Percentiles rank a stretch among this genome's conserved stretches.
phyloP scores from a whole-genome alignment of 2,329 filamentous ascomycete genomes.

The Verticillium klebahnii region DNA sequence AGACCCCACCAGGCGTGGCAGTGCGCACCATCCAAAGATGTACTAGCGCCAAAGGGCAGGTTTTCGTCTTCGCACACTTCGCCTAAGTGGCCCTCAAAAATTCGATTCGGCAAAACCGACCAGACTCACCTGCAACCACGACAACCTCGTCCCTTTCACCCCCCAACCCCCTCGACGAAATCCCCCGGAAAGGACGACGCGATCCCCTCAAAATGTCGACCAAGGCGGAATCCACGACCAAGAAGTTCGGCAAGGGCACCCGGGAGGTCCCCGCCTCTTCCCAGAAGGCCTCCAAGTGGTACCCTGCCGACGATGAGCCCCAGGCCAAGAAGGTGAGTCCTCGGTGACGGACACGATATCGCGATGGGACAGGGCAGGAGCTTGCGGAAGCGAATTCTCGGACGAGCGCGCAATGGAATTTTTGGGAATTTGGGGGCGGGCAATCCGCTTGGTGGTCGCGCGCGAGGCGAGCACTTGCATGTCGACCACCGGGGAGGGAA shows the following conservation, averaged over 20 bases:
- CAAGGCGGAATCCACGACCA: conserved; percentile 68
- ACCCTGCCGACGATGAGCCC: conserved; percentile 88
- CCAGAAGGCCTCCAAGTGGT: conserved; percentile 99
- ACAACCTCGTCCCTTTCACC: not conserved
- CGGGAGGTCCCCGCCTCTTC: conserved; percentile 80
- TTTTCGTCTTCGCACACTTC: not conserved
- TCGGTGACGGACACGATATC: conserved; percentile 9
- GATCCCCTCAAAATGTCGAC: conserved; percentile 57
- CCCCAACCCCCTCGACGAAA: conserved; percentile 9
- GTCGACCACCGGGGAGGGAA: not conserved
- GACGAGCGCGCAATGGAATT: not conserved
- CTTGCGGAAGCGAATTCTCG: not conserved
- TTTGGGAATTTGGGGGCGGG: not conserved
- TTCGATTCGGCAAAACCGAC: conserved; percentile 18
- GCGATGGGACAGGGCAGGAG: not conserved
- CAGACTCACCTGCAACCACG: not conserved
- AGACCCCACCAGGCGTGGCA: conserved; percentile 15
- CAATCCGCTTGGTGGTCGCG: not conserved
- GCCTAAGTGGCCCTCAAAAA: conserved; percentile 27
- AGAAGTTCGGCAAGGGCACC: conserved; percentile 97
- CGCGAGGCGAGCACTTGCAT: not conserved
- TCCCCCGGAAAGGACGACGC: conserved; percentile 6
- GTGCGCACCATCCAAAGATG: not conserved
- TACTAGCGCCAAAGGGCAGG: not conserved
- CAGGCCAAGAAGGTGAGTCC: conserved; percentile 89